phyloP scores from a whole-genome alignment of 768 basidiomycete genomes.

The Calocybe indica region DNA sequence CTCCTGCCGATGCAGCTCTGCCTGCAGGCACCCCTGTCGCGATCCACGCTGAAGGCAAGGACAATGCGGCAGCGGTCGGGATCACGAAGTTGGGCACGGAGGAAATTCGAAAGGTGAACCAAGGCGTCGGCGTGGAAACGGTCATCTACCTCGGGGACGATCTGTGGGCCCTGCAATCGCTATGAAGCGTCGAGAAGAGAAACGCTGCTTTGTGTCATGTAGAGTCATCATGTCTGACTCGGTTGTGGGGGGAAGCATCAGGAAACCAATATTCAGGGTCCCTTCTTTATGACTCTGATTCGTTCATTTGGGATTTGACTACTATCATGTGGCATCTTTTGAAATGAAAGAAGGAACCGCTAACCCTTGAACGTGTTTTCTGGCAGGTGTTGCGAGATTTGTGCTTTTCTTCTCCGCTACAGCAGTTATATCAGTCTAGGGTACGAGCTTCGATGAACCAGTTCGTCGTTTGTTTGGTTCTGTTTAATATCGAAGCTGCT shows the following conservation, averaged over 20 bases:
- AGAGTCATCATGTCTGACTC: too few relatives aligned
- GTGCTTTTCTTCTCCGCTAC: too few relatives aligned
- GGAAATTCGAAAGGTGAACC: conserved; percentile 86
- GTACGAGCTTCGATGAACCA: too few relatives aligned
- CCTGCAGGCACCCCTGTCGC: conserved; percentile 78
- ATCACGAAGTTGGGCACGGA: conserved; percentile 77
- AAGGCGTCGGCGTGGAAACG: conserved; percentile 86
- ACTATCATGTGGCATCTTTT: too few relatives aligned
- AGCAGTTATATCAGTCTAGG: too few relatives aligned
- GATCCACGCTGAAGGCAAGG: conserved; percentile 93
- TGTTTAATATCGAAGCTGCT: conserved; percentile 7
- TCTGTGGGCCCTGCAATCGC: conserved; percentile 64
- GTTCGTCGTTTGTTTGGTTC: conserved; percentile 14
- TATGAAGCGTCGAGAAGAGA: conserved; percentile 32
- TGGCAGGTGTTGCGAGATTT: too few relatives aligned
- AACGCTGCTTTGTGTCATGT: not conserved
- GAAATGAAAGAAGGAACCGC: not conserved
- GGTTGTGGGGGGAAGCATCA: too few relatives aligned
- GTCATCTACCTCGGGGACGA: conserved; percentile 86
- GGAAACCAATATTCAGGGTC: too few relatives aligned
- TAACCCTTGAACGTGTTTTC: conserved; percentile 17
- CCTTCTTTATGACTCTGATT: too few relatives aligned
- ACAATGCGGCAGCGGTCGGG: conserved; percentile 84
- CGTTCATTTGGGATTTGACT: too few relatives aligned
- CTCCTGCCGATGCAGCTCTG: conserved; percentile 62